These are phyloP conservation scores for Pyrenula aspistea DNA, from an alignment of 495 filamentous ascomycete genomes.

Conservation along the genomic window DNA sequence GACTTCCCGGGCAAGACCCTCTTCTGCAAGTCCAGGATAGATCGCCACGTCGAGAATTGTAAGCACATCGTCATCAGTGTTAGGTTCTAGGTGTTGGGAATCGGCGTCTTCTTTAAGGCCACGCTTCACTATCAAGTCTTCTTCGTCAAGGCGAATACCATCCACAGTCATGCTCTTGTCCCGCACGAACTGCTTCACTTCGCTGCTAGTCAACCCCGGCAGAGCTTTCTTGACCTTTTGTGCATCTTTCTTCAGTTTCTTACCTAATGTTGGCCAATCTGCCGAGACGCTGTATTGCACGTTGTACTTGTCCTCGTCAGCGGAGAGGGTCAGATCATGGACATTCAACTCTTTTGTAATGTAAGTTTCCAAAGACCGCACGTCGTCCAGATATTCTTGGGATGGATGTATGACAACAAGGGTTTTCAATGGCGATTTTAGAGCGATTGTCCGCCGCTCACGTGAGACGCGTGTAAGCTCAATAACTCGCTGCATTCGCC, in stretches of 20 bases:
- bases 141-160: conserved; percentile 68
- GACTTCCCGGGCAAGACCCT: conserved; percentile 70
- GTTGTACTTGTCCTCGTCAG: conserved; percentile 80
- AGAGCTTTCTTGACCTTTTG: conserved; percentile 84
- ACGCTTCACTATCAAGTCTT: conserved; percentile 74
- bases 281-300: conserved; percentile 81
- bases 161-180: conserved; percentile 65
- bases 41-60: conserved; percentile 66
- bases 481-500: conserved; percentile 91
- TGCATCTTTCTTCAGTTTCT: conserved; percentile 92
- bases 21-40: conserved; percentile 61
- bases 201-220: conserved; percentile 61
- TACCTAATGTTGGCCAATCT: conserved; percentile 89
- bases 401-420: conserved; percentile 84
- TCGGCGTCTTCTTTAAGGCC: conserved; percentile 52
- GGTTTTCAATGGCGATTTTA: conserved; percentile 85
- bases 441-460: conserved; percentile 69
- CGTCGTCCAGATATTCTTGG: conserved; percentile 70
- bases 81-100: conserved; percentile 65
- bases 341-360: conserved; percentile 89
- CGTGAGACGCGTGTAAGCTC: conserved; percentile 76
- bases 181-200: conserved; percentile 63
- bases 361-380: conserved; percentile 71
- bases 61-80: conserved; percentile 73
- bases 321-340: conserved; percentile 68